Percentiles rank a stretch among this genome's conserved stretches.
Evolutionary conservation across 2,329 filamentous ascomycete species (phyloP).

Genomic region (Cladosporium halotolerans): DNA sequence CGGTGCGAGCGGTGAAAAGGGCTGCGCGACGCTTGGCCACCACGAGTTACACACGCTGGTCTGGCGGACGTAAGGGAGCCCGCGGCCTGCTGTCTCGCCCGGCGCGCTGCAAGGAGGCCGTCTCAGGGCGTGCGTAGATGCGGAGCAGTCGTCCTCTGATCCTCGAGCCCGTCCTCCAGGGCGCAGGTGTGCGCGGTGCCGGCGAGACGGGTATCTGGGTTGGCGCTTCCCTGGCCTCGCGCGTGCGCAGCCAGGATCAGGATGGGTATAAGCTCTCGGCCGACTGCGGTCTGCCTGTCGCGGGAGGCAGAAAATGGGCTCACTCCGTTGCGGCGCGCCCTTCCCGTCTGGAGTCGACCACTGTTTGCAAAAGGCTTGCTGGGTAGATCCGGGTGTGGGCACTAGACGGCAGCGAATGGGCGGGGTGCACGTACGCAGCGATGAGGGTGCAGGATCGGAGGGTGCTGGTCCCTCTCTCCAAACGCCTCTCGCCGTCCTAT

Average conservation of each 20-base stretch:
- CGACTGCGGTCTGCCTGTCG: background rate
- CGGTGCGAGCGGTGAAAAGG: too few species aligned
- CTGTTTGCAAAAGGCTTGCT: background rate
- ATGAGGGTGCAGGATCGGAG: too few species aligned
- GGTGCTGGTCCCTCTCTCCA: too few species aligned
- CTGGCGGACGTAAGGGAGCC: too few species aligned
- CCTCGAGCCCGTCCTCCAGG: background rate
- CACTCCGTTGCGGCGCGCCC: slow-evolving; percentile 1
- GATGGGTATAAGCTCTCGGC: slow-evolving; percentile 1
- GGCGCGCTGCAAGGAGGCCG: too few species aligned
- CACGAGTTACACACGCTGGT: too few species aligned
- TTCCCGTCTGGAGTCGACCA: background rate
- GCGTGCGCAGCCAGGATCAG: slow-evolving; percentile 5
- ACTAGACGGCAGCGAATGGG: background rate
- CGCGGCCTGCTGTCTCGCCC: too few species aligned
- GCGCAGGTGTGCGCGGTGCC: too few species aligned
- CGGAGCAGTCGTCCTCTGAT: background rate
- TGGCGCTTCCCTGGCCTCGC: background rate
- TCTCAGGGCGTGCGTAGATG: too few species aligned
- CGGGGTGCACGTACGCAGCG: background rate
- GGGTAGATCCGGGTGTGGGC: background rate
- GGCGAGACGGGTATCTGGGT: slow-evolving; percentile 5
- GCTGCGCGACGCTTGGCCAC: too few species aligned
- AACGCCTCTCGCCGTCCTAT: background rate
- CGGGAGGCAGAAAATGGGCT: slow-evolving; percentile 6